Conservation (phyloP, 345 rosid species). For the Murraya koenigii region DNA sequence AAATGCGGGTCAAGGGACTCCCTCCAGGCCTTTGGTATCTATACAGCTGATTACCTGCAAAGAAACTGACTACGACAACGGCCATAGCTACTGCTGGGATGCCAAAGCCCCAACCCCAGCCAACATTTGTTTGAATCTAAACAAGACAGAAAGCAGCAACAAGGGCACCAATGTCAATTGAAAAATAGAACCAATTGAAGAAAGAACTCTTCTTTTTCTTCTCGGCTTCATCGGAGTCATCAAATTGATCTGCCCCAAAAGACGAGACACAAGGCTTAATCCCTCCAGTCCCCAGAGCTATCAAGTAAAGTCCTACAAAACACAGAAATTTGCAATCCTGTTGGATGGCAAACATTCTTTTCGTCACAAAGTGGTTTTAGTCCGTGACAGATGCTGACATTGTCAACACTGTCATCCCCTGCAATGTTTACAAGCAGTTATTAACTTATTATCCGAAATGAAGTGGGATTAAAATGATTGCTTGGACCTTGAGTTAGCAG, state of each 20-base stretch:
- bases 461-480: background rate
- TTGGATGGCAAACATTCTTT: conserved; percentile 31
- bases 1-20: conserved; percentile 45
- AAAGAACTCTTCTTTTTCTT: conserved; percentile 46
- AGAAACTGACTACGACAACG: conserved; percentile 44
- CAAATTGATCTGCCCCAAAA: conserved; percentile 63
- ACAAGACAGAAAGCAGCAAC: conserved; percentile 46
- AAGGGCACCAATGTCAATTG: conserved; percentile 46
- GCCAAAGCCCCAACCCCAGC: conserved; percentile 60
- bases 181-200: conserved; percentile 60
- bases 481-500: background rate
- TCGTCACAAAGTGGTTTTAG: conserved; percentile 39
- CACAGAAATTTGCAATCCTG: conserved; percentile 25
- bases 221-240: conserved; percentile 37
- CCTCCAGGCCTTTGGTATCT: conserved; percentile 51
- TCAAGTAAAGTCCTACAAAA: conserved; percentile 46
- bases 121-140: conserved; percentile 51
- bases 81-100: conserved; percentile 58
- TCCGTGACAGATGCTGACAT: conserved; percentile 47
- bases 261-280: conserved; percentile 66
- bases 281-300: conserved; percentile 52
- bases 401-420: conserved; percentile 55
- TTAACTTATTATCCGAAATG: background rate
- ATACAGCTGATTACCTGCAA: conserved; percentile 41
- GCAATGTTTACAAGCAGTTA: background rate